Base-by-base conservation (phyloP, 1,139 yeast genomes). In the Geotrichum restrictum region DNA sequence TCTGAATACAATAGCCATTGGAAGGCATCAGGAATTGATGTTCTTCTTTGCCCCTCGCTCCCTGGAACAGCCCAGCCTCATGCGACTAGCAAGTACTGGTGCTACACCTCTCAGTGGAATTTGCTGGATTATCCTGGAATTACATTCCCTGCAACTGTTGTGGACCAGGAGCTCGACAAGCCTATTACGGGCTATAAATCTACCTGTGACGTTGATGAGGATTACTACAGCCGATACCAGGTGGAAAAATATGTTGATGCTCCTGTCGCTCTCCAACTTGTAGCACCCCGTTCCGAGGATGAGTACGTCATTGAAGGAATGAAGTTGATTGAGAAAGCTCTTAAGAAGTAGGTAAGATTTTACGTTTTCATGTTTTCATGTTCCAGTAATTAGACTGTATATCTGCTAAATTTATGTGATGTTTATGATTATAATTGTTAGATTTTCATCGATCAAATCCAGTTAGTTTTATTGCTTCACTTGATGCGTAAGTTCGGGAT, bases 31-130 rank as follows among this genome's bases (percentile, higher is more conserved):
- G 78, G 79, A 43, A 77, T 85, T 49, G 94, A 86, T 63, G 80
- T 83, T 62, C 74, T 86, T 54, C 69, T 86, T 48, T 75, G 84
- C 51, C 94, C 95, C 47, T 76, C 82, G 4, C 82, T 82, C 64
- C 79, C 78, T 55, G 85, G 85, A 57, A 85, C 83, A 49, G 89
- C 94, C 4, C 88, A 91, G 19, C 78, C 75, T 48, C 80, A 83
- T 14, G 82, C 79, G 45, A 77, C 78, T 52, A 78, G 84, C 13
- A 79, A 77, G 64, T 83, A 83, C 68, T 85, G 94, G 94, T 84
- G 88, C 5, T 60, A 60, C 52, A 77, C 82, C 14, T 69, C 79
- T 36, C 71, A 74, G 16, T 69, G 78, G 65, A 81, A 81, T 61
- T 64, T 77, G 32, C 61, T 78, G 48, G 84, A 81, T 64, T 79